Evolutionary conservation across 2,329 filamentous ascomycete species (phyloP), one percentile per base, ranked within the genome.

Genomic region (Apiospora arundinis): DNA sequence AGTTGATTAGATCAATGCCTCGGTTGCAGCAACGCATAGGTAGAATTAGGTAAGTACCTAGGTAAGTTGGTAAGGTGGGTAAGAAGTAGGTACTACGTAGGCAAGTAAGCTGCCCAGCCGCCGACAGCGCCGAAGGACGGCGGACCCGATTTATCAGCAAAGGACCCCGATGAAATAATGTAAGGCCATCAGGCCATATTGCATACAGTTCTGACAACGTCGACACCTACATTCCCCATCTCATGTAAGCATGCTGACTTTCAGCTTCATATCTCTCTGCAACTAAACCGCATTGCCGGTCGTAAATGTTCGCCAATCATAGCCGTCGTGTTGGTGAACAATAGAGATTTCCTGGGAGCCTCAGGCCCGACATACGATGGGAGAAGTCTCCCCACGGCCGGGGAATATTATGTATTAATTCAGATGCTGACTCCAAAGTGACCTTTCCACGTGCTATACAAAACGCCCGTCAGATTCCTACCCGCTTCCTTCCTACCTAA

Each of bases 131-230:
- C 56, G 56, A 63, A 63, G 32, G 18, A 18, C 56, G 56, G 32
- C 56, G 56, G 56, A 40, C 56, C 56, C 28, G 56, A 8, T 18
- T 40, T 21, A 32, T 7, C 32, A 63, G 56, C 21, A 63, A 37
- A n/a, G n/a, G n/a, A n/a, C n/a, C n/a, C n/a, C n/a, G n/a, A n/a
- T n/a, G 18, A 37, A 32, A 4, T 14, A 46, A 11, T 1, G 9
- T 12, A 44, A 46, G 45, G 45, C 45, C 45, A 46, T 46, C 52
- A 63, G 16, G 28, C 28, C 56, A 63, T 63, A 40, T 18, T 40
- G 56, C 56, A 63, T 63, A 40, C 32, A 40, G 56, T 40, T 63
- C 56, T 63, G 56, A 63, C 56, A 32, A 60, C 52, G 52, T 60
- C 52, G 32, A 32, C 16, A 45, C 25, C 46, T 21, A n/a, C 32